These are phyloP conservation scores for Phanerochaete carnosa DNA, from an alignment of 768 basidiomycete genomes.

Conservation along the genomic window DNA sequence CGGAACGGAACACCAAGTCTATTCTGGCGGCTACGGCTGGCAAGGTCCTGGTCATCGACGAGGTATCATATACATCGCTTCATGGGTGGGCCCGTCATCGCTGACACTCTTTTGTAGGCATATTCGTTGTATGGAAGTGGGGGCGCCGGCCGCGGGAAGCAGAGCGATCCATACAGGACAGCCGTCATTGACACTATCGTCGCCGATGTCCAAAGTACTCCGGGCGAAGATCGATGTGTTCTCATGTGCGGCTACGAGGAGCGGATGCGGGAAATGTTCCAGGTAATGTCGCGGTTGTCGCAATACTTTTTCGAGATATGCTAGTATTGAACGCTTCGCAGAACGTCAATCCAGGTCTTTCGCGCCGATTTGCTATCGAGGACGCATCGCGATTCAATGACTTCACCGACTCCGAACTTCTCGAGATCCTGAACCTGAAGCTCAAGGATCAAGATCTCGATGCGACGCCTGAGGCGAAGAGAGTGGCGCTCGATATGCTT, in stretches of 20 bases:
- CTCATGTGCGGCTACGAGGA: conserved; percentile 62
- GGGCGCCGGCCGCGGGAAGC: conserved; percentile 21
- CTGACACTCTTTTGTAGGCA: too few species aligned
- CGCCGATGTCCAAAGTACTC: conserved; percentile 65
- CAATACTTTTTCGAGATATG: background rate
- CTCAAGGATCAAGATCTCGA: conserved; percentile 52
- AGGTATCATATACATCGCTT: too few species aligned
- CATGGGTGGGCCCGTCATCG: too few species aligned
- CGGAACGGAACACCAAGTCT: conserved; percentile 61
- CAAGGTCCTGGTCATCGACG: conserved; percentile 70
- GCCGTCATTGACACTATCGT: conserved; percentile 74
- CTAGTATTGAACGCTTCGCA: conserved; percentile 20
- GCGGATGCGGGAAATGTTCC: conserved; percentile 71
- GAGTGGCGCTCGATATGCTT: conserved; percentile 46
- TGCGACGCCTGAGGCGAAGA: conserved; percentile 55
- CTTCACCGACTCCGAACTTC: conserved; percentile 51
- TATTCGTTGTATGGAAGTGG: conserved; percentile 58
- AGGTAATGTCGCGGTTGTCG: conserved; percentile 35
- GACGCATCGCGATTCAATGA: conserved; percentile 67
- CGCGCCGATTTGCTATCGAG: conserved; percentile 66
- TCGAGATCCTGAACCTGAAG: conserved; percentile 51
- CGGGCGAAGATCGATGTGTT: conserved; percentile 69
- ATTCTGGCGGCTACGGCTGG: conserved; percentile 58
- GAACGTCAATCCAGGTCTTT: conserved; percentile 69
- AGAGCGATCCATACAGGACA: conserved; percentile 53